Evolutionary conservation across 192 early-diverging fungal species (phyloP).

Genomic region (Linnemannia exigua): DNA sequence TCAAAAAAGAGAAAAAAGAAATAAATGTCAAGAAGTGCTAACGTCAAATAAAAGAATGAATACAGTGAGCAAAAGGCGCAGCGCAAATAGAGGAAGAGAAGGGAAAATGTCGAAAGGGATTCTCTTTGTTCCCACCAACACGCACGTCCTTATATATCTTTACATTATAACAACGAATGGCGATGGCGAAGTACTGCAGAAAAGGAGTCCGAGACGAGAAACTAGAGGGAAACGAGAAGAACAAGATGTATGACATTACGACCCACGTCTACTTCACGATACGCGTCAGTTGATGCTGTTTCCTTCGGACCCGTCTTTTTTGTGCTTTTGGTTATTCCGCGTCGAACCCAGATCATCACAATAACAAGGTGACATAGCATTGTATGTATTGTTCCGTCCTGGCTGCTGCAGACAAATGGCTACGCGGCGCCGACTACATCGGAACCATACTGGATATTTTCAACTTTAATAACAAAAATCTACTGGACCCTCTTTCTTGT

Average conservation of each 20-base stretch:
- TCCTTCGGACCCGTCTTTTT: not conserved
- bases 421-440: too few species aligned
- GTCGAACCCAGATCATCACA: not conserved
- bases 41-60: too few species aligned
- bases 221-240: not conserved
- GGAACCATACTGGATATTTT: not conserved
- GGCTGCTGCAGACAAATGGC: not conserved
- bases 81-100: not conserved
- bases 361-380: not conserved
- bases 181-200: not conserved
- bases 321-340: not conserved
- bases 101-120: not conserved
- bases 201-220: constrained; percentile 4
- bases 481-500: not conserved
- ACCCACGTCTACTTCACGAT: not conserved
- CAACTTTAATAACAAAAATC: not conserved
- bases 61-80: not conserved
- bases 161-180: not conserved
- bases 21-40: too few species aligned
- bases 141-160: not conserved
- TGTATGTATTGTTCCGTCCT: not conserved
- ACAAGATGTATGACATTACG: too few species aligned
- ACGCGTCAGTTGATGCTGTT: not conserved
- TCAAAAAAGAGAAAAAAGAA: not conserved
- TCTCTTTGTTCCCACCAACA: not conserved